These are phyloP conservation scores for Wickerhamia fluorescens DNA, from an alignment of 805 yeast species.

Conservation along the genomic window DNA sequence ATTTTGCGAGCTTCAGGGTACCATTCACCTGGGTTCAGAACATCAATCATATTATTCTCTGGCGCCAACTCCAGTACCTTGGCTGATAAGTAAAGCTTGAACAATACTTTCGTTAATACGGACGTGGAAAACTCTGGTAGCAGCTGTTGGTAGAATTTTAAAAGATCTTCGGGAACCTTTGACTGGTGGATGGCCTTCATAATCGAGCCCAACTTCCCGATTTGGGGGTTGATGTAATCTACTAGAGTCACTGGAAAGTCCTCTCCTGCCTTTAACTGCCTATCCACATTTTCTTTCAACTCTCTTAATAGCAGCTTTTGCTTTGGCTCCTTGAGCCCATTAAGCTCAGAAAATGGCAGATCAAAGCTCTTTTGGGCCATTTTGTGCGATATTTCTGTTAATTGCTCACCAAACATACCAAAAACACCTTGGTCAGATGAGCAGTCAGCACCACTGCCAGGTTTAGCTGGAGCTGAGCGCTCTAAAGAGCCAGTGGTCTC, in stretches of 20 bases:
- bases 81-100: slow-evolving; percentile 13
- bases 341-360: too few species aligned
- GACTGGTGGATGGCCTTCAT: slow-evolving; percentile 7
- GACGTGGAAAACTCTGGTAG: slow-evolving; percentile 13
- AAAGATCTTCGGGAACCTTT: slow-evolving; percentile 14
- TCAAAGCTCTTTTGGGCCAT: too few species aligned
- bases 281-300: too few species aligned
- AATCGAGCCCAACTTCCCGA: slow-evolving; percentile 10
- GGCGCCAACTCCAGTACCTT: slow-evolving; percentile 7
- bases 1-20: slow-evolving; percentile 79
- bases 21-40: slow-evolving; percentile 47
- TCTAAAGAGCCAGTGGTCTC: too few species aligned
- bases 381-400: too few species aligned
- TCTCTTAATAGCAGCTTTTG: too few species aligned
- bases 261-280: too few species aligned
- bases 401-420: too few species aligned
- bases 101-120: slow-evolving; percentile 19
- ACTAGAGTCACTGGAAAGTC: neutral
- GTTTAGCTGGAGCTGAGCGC: too few species aligned
- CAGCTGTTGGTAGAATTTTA: slow-evolving; percentile 10
- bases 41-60: slow-evolving; percentile 14
- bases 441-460: too few species aligned
- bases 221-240: slow-evolving; percentile 20
- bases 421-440: too few species aligned
- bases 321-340: too few species aligned